phyloP scores from a whole-genome alignment of 202 grass and related monocot genomes.

The Zizania palustris region DNA sequence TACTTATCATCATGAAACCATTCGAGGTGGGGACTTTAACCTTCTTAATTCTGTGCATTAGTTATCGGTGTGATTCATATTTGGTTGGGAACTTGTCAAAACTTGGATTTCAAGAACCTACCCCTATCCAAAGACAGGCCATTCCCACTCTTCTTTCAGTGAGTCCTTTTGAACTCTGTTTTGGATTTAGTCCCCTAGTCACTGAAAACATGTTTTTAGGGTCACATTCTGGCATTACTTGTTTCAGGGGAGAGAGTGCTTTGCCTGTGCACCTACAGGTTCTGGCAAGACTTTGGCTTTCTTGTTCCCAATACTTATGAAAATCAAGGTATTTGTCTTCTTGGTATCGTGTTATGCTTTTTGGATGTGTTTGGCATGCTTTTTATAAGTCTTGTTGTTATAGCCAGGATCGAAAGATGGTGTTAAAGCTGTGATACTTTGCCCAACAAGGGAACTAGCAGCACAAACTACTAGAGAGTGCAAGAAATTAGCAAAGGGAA shows the following conservation, averaged over 20 bases:
- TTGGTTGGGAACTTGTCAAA: conserved; percentile 64
- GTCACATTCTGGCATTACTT: conserved; percentile 15
- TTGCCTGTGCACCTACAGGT: conserved; percentile 96
- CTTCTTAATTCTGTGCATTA: conserved; percentile 39
- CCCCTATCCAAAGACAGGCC: conserved; percentile 93
- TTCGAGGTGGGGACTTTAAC: not conserved
- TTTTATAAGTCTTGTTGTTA: conserved; percentile 44
- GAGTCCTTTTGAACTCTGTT: conserved; percentile 40
- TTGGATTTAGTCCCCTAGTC: not conserved
- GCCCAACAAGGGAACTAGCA: conserved; percentile 90
- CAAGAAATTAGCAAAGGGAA: conserved; percentile 79
- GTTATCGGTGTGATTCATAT: conserved; percentile 79
- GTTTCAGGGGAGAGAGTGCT: conserved; percentile 85
- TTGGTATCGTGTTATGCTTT: conserved; percentile 14
- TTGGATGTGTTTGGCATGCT: conserved; percentile 3
- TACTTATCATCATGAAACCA: not conserved
- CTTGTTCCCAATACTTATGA: conserved; percentile 83
- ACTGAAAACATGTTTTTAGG: not conserved
- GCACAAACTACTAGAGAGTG: conserved; percentile 89
- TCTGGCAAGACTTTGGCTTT: conserved; percentile 98
- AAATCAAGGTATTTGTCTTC: conserved; percentile 82
- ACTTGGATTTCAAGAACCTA: conserved; percentile 83
- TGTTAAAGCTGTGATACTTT: conserved; percentile 83
- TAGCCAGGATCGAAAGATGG: conserved; percentile 97
- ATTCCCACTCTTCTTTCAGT: conserved; percentile 90